phyloP scores from a whole-genome alignment of 192 early-diverging fungal species.

The Phlyctochytrium planicorne region DNA sequence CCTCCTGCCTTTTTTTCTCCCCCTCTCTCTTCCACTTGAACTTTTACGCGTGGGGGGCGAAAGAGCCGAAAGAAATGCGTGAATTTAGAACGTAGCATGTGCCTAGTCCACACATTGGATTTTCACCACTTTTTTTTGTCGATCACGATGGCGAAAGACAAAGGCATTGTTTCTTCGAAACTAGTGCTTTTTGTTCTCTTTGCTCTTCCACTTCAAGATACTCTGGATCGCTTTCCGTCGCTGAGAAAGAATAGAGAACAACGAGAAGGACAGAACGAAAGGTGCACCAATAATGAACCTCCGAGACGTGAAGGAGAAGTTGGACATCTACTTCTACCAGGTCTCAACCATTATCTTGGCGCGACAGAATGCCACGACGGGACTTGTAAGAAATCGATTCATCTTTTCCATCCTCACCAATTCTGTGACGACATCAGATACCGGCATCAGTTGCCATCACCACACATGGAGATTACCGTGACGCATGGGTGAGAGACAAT shows the following conservation, averaged over 20 bases:
- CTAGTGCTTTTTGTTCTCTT: too few species aligned
- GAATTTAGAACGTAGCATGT: too few species aligned
- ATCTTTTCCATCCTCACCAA: conserved; percentile 6
- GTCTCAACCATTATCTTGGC: conserved; percentile 76
- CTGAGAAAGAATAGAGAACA: not conserved
- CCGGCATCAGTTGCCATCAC: conserved; percentile 85
- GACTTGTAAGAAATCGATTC: conserved; percentile 46
- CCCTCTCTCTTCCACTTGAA: too few species aligned
- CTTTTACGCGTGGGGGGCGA: too few species aligned
- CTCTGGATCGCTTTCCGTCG: too few species aligned
- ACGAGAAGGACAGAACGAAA: not conserved
- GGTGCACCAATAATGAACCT: not conserved
- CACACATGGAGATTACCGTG: conserved; percentile 80
- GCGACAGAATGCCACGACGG: conserved; percentile 75
- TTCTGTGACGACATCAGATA: conserved; percentile 45
- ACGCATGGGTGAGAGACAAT: conserved; percentile 89
- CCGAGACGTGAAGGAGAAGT: conserved; percentile 29
- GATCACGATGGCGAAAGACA: too few species aligned
- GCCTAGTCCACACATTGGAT: too few species aligned
- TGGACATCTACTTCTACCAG: conserved; percentile 76
- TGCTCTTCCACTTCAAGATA: too few species aligned
- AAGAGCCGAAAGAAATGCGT: too few species aligned
- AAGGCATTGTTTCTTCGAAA: too few species aligned
- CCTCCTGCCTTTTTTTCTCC: too few species aligned
- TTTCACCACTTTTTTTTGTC: too few species aligned